Base-by-base conservation (phyloP, 2,329 filamentous ascomycete species). In the Phaeosphaeria sp. region DNA sequence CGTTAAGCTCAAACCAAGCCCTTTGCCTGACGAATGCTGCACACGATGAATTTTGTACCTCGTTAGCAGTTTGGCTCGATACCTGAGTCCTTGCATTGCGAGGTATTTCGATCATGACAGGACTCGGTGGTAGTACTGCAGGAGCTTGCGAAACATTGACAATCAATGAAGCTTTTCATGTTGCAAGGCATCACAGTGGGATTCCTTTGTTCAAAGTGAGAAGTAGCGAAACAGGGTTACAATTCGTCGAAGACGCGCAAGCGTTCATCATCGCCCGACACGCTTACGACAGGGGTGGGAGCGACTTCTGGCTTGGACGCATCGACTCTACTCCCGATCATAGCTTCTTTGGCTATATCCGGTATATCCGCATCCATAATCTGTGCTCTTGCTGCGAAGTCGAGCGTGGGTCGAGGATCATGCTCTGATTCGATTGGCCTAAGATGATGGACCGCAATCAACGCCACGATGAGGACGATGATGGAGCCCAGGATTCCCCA, bases 401-500 rank as follows among this genome's bases (percentile, higher is more conserved):
- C 63, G 2, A 69, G 57, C 2, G 50, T 40, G 1, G 47, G 53
- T 11, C 64, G 60, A 1, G 55, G 55, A 17, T 62, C 27, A 7
- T 56, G 33, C 9, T 51, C 45, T 15, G 46, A 22, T 11, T 69
- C 52, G 2, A 59, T 58, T 1, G 71, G 65, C 45, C 61, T 71
- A 24, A 75, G 59, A 9, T 75, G 72, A 47, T 75, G 69, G 42
- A 78, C 72, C 30, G 77, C 54, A 7, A 86, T 73, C 2, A 84
- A 59, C 18, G 86, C 57, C 2, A 85, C 64, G 36, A 89, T 57
- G 42, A 79, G 4, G 79, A 72, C 33, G 36, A 86, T 33, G 39
- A 80, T 17, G 79, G 73, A 43, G 81, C 72, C 21, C 79, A 84
- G 58, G 60, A 87, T 81, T 40, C 86, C 82, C 87, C 89, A 91